Conservation (phyloP, 768 basidiomycete genomes). For the Boletus fagicola region DNA sequence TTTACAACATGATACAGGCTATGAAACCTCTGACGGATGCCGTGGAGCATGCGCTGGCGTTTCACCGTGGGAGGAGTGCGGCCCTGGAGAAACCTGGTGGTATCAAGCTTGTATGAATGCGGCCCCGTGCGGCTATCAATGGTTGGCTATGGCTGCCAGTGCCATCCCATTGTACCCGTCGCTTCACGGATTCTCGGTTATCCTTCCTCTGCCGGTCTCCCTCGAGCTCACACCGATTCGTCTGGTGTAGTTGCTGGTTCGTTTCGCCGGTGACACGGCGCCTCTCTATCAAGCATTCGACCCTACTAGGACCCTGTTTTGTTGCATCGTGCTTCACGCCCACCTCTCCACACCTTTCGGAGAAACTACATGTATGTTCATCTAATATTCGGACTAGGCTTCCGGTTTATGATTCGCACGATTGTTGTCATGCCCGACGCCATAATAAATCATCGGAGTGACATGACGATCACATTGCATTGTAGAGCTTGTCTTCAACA, state of each 20-base stretch:
- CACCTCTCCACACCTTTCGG: neutral
- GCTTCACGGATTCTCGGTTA: neutral
- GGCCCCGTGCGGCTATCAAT: too few species aligned
- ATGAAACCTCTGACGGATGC: constrained; percentile 75
- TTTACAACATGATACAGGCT: constrained; percentile 44
- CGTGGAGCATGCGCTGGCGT: constrained; percentile 68
- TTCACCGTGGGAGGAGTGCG: constrained; percentile 44
- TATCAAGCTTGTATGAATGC: constrained; percentile 12
- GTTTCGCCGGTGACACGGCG: neutral
- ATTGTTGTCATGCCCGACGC: neutral
- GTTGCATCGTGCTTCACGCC: neutral
- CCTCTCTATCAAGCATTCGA: neutral
- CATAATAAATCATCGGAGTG: neutral
- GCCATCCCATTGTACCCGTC: neutral
- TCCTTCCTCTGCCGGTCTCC: neutral
- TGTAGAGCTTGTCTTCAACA: neutral
- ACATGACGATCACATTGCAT: neutral
- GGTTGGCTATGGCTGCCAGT: neutral
- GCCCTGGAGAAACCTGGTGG: constrained; percentile 4
- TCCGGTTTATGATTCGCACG: neutral
- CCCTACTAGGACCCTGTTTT: neutral
- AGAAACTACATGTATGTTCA: constrained; percentile 3
- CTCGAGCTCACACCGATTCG: neutral
- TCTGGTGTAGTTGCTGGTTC: neutral
- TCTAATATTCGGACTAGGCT: constrained; percentile 1